Evolutionary conservation across 805 yeast genomes (phyloP), one percentile per base, ranked within the genome.

Genomic region (Spathaspora arborariae): DNA sequence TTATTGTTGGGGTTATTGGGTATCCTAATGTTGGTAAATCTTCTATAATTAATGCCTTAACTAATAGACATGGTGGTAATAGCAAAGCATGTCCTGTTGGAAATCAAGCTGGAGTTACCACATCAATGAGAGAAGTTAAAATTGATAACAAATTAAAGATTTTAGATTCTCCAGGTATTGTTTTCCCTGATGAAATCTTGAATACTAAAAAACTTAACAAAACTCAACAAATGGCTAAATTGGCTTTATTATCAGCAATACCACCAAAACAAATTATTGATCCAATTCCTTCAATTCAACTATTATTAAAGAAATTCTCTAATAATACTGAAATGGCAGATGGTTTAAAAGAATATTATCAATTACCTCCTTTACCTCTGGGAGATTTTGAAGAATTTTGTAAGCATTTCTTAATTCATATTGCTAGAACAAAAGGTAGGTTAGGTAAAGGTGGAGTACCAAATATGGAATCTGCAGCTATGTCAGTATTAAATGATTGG

Each of bases 21-120:
- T 92, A 90, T 70, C 99, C 99, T 43, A 92, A 92, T 64, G 97
- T 92, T 45, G 98, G 98, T 59, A 91, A 91, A 65, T 90, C 97
- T 2, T 88, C 97, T 16, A 85, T 94, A 48, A 94, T 92, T 61
- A 92, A 92, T 66, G 85, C 97, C 2, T 74, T 92, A 54, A 82
- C 89, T 2, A 78, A 88, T 45, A 83, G 94, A 67, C 95, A 88
- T 63, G 84, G 87, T 48, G 83, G 84, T 49, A 69, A 76, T 46
- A 73, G 81, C 39, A 81, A 79, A 56, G 92, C 91, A 10, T 94
- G 98, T 63, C 97, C 99, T 13, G 95, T 87, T 26, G 99, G 99
- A 43, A 95, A 95, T 62, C 94, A 87, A 70, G 97, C 99, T 2
- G 99, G 99, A 63, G 94, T 94, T 41, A 92, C 99, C 24, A 91